Evolutionary conservation across 306 rosid genomes (phyloP), one percentile per base, ranked within the genome.

Genomic region (Sphenostylis stenocarpa): DNA sequence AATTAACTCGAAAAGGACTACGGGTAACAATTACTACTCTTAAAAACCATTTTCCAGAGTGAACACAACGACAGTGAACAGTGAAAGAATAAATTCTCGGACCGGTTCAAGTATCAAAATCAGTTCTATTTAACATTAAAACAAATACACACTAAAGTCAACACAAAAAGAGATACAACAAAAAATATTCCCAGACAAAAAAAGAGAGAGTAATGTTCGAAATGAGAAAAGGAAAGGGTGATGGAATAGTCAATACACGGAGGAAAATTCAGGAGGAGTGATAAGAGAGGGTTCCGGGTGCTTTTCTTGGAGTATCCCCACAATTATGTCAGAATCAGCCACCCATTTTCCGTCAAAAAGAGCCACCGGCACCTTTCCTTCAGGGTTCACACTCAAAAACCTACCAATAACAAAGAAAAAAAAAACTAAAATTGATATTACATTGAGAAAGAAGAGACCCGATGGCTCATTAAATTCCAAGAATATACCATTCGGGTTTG

Each of bases 321-420:
- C 97, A 75, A 95, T 82, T 28, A 91, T 94, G 80, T 95, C 97
- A 13, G 99, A 95, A 68, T 95, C 99, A 79, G 97, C 0, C 2
- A 89, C 86, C 99, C 99, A 95, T 82, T 90, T 91, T 29, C 48
- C 96, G 75, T 88, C 99, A 67, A 88, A 17, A 85, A 90, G 87
- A 73, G 70, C 49, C 49, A 86, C 96, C 0, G 99, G 99, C 36
- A 95, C 99, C 82, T 90, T 92, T 52, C 99, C 97, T 81, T 82
- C 97, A 2, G 94, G 97, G 55, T 84, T 90, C 77, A 83, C 97
- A 1, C 78, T 86, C 85, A 86, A 73, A 75, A 90, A 88, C 98
- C 98, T 91, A 71, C 4, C 48, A 70, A 70, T 26, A 65, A 77
- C 23, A 45, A 33, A 24, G 67, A 67, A 53, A 36, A 24, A 70